phyloP scores from a whole-genome alignment of 345 rosid species.

The Barbarea vulgaris region DNA sequence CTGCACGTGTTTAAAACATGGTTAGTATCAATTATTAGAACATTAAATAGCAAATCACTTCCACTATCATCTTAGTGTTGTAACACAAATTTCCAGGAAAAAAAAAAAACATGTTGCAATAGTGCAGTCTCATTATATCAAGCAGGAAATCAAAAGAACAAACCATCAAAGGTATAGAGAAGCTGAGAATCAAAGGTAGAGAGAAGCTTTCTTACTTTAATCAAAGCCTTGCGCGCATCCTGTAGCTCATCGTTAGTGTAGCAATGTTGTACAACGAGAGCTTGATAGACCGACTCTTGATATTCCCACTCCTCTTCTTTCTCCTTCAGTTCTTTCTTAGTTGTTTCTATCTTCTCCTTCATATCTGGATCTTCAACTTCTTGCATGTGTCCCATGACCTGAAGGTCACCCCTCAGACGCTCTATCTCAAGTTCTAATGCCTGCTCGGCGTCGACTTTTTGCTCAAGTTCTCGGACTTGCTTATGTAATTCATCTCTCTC shows the following conservation, averaged over 20 bases:
- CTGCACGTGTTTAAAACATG: conserved; percentile 22
- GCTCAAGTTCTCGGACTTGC: conserved; percentile 56
- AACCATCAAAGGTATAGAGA: not conserved
- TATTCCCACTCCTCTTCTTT: conserved; percentile 56
- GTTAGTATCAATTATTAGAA: conserved; percentile 19
- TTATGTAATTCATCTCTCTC: conserved; percentile 60
- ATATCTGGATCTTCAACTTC: conserved; percentile 51
- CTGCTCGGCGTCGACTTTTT: conserved; percentile 66
- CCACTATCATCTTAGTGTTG: not conserved
- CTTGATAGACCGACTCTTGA: conserved; percentile 49
- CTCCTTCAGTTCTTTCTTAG: conserved; percentile 49
- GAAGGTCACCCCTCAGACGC: conserved; percentile 60
- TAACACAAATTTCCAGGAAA: not conserved
- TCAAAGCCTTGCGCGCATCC: conserved; percentile 45
- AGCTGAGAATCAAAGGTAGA: conserved; percentile 3
- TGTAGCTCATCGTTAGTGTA: conserved; percentile 43
- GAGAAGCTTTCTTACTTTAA: conserved; percentile 29
- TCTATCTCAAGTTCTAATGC: conserved; percentile 75
- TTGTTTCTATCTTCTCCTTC: conserved; percentile 47
- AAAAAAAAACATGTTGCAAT: conserved; percentile 1
- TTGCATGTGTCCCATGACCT: conserved; percentile 71
- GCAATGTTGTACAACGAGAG: conserved; percentile 31
- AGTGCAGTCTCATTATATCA: conserved; percentile 5
- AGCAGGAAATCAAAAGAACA: not conserved
- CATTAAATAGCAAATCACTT: conserved; percentile 18